Conservation (phyloP, 495 filamentous ascomycete genomes). For the Talaromyces nanjingensis region DNA sequence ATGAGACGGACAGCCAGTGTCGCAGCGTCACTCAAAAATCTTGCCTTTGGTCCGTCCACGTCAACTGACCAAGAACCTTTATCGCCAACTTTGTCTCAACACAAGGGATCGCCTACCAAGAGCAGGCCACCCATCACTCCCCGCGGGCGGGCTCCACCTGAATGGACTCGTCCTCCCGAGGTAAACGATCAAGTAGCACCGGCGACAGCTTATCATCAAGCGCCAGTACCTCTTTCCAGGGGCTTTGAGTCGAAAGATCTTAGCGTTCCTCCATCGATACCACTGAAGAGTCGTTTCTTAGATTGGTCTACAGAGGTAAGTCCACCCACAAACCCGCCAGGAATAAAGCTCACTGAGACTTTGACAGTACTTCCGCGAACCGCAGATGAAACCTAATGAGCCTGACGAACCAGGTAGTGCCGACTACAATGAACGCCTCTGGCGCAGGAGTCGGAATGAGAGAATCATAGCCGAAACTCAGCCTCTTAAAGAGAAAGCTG, state of each 20-base stretch:
- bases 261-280: conserved; percentile 52
- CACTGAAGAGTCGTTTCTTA: conserved; percentile 74
- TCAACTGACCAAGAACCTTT: conserved; percentile 22
- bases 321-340: not conserved
- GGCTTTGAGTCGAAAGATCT: conserved; percentile 58
- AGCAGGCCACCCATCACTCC: conserved; percentile 41
- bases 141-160: conserved; percentile 54
- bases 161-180: conserved; percentile 71
- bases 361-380: conserved; percentile 86
- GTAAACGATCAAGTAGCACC: conserved; percentile 64
- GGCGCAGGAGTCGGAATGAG: conserved; percentile 90
- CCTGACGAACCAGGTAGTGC: conserved; percentile 92
- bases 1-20: conserved; percentile 65
- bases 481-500: conserved; percentile 80
- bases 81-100: conserved; percentile 16
- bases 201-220: conserved; percentile 66
- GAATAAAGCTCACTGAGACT: not conserved
- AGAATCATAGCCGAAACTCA: conserved; percentile 86
- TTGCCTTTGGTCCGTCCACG: conserved; percentile 50
- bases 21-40: conserved; percentile 61
- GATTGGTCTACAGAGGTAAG: conserved; percentile 88
- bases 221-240: conserved; percentile 67
- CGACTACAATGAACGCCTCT: conserved; percentile 94
- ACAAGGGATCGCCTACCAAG: conserved; percentile 26
- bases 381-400: conserved; percentile 95